Percentiles rank a stretch among this genome's conserved stretches.
These are phyloP conservation scores for Coniella vitis DNA, from an alignment of 2,329 filamentous ascomycete species.

Conservation along the genomic window DNA sequence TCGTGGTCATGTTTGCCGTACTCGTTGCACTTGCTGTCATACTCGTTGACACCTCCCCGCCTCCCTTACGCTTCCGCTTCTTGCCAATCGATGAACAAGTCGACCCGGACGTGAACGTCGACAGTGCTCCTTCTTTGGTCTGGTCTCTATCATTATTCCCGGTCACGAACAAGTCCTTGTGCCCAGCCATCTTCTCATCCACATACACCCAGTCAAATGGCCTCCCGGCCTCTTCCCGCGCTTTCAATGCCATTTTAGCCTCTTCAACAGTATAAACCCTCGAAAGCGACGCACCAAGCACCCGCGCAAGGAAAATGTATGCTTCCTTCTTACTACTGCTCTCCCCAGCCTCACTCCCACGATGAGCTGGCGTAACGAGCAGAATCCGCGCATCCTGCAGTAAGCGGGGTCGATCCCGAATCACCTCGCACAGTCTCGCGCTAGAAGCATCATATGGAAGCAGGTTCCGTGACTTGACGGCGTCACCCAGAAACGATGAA, in stretches of 20 bases:
- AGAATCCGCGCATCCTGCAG: constrained; percentile 62
- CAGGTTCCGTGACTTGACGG: constrained; percentile 68
- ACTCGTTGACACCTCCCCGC: constrained; percentile 23
- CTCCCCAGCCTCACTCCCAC: constrained; percentile 35
- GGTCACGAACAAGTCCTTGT: constrained; percentile 21
- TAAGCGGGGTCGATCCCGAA: constrained; percentile 55
- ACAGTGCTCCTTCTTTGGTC: too few relatives aligned
- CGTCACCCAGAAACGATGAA: constrained; percentile 68
- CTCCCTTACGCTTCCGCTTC: constrained; percentile 38
- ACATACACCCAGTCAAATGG: constrained; percentile 75
- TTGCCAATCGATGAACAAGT: constrained; percentile 19
- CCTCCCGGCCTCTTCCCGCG: constrained; percentile 38
- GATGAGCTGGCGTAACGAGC: constrained; percentile 61
- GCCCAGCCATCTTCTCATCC: constrained; percentile 52
- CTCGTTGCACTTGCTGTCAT: too few relatives aligned
- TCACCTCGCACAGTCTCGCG: constrained; percentile 49
- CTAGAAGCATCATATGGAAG: constrained; percentile 49
- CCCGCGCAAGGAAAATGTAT: constrained; percentile 74
- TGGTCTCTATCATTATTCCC: too few relatives aligned
- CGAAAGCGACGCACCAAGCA: constrained; percentile 66
- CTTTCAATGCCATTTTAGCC: constrained; percentile 52
- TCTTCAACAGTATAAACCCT: constrained; percentile 59
- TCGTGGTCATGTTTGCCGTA: too few relatives aligned
- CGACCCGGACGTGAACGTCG: too few relatives aligned
- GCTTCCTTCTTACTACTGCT: constrained; percentile 46